Evolutionary conservation across 345 rosid genomes (phyloP), one percentile per base, ranked within the genome.

Genomic region (Aquilaria yunnanensis): DNA sequence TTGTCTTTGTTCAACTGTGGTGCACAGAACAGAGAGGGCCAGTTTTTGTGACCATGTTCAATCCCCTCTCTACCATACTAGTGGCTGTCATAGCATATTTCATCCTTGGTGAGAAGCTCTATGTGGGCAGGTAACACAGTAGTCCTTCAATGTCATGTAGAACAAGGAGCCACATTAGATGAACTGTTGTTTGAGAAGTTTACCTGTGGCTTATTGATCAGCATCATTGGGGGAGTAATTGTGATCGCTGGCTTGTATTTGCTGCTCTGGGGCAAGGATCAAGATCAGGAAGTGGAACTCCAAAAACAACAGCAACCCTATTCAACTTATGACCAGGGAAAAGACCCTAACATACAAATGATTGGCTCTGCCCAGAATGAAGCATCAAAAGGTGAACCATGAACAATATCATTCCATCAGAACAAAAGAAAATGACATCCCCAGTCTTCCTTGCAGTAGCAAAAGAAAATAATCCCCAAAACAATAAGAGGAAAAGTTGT

Each of bases 241-340:
- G 87, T 79, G 37, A 80, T 85, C 12, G 5, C 66, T 47, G 95
- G 89, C 48, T 57, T 87, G 33, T 87, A 87, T 70, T 47, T 85
- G 68, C 78, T 87, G 65, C 61, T 83, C 12, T 85, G 90, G 91
- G 95, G 91, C n/a, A 87, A 85, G 75, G 89, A 81, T 50, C 77
- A 56, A 9, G 85, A 77, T 29, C 55, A 48, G 48, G 54, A 63
- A 45, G 58, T 11, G 68, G 58, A 51, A 30, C 11, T 48, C 9
- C 59, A 69, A 60, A 54, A 67, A 32, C 56, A 58, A 41, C 74
- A 64, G 61, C 65, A 71, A 41, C 51, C 65, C 43, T 16, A 8
- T 43, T 56, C 59, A 0, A 41, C 59, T 13, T 12, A 34, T 12
- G 72, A 67, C 43, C 75, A 69, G 54, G 56, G 55, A 62, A 37